Evolutionary conservation across 2,329 filamentous ascomycete species (phyloP), one percentile per base, ranked within the genome.

Genomic region (Calonectria pseudoreteaudii): DNA sequence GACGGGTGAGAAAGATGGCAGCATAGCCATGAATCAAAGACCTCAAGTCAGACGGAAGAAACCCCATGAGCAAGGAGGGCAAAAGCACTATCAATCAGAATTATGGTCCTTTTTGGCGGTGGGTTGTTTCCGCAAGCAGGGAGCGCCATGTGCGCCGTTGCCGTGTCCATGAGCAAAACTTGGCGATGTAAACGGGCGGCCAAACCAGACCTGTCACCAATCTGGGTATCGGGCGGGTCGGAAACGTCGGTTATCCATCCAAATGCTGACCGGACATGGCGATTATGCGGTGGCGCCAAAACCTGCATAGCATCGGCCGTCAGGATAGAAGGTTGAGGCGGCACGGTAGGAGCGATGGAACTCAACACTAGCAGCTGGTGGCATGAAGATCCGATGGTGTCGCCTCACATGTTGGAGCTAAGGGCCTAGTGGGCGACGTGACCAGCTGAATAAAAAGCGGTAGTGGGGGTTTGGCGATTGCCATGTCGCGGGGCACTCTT

Each of bases 381-480:
- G 66, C 41, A 47, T 28, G 60, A 65, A 31, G 38, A 56, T 67
- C 65, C 18, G 49, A 38, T 65, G 31, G n/a, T 50, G 14, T 38
- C n/a, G 50, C 66, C 36, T 50, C 69, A 23, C 69, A 28, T 62
- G 41, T 23, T 36, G 52, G 50, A 53, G 64, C 70, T 62, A 53
- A 16, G 44, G 11, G 47, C n/a, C 26, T 34, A 36, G 44, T 53
- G 70, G 23, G 44, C 30, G 34, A 68, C 44, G 16, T 47, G 30
- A 38, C 65, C 65, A 72, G 70, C 70, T 68, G 70, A 72, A 72
- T 38, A 20, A 34, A 47, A 64, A 49, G 26, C 47, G 44, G 60
- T 26, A 41, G 62, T 30, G 36, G 49, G 60, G 68, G 28, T 50
- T 28, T 50, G 58, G 47, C 18, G 58, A 65, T 65, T 65, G 58